A percentile compares a stretch with the other conserved stretches of the same genome.
phyloP scores from a whole-genome alignment of 192 early-diverging fungal genomes.

The Irineochytrium annulatum region DNA sequence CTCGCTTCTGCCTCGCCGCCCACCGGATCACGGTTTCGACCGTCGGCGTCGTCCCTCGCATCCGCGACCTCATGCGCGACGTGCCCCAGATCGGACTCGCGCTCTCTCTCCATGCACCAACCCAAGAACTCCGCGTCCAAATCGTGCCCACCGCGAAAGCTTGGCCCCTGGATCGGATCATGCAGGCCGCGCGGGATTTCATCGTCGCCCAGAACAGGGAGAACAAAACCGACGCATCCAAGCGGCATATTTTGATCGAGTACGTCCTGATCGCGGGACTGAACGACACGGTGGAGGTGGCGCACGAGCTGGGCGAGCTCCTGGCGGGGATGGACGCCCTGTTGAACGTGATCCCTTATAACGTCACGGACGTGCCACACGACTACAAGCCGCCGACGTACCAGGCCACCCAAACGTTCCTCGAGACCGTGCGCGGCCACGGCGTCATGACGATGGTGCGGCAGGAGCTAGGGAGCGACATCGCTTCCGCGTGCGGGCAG shows the following conservation, averaged over 20 bases:
- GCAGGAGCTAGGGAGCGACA: conserved; percentile 51
- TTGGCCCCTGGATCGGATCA: conserved; percentile 42
- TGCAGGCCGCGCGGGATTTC: conserved; percentile 41
- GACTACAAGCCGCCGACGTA: conserved; percentile 43
- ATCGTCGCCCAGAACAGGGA: conserved; percentile 45
- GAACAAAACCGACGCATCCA: conserved; percentile 13
- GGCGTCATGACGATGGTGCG: conserved; percentile 42
- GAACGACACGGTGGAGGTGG: conserved; percentile 41
- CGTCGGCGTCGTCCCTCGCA: conserved; percentile 54
- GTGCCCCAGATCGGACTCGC: conserved; percentile 49
- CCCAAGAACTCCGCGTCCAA: conserved; percentile 40
- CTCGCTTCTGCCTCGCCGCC: conserved; percentile 40
- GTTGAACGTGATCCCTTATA: conserved; percentile 57
- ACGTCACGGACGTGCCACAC: conserved; percentile 44
- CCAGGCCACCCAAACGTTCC: conserved; percentile 24
- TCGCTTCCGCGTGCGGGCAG: conserved; percentile 52
- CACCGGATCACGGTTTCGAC: conserved; percentile 49
- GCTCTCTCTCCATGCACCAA: conserved; percentile 52
- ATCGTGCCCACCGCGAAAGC: conserved; percentile 58
- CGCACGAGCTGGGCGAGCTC: conserved; percentile 44
- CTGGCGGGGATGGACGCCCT: conserved; percentile 38
- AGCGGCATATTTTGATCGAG: conserved; percentile 46
- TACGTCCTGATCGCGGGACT: conserved; percentile 50
- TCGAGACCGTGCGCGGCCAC: conserved; percentile 37
- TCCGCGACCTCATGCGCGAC: conserved; percentile 38